Base-by-base conservation (phyloP, 257 asterid species). In the Anisodus acutangulus region DNA sequence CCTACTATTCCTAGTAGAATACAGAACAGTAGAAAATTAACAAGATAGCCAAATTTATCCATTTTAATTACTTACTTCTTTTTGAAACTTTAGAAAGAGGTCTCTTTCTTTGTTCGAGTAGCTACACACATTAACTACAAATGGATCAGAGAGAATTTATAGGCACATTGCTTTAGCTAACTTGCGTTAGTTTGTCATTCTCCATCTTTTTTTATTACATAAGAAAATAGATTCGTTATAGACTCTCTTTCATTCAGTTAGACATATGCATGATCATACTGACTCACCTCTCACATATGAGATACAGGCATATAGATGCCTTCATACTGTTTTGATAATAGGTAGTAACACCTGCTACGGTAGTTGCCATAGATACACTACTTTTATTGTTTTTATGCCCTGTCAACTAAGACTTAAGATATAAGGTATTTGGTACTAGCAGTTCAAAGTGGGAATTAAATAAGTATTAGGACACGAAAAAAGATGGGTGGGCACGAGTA, bases 1-100 rank as follows among this genome's bases (percentile, higher is more conserved):
- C 58, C 80, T 2, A 85, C 60, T 22, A 84, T 15, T 35, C 85
- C 90, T 9, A 87, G n/a, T 9, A 87, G 12, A 10, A 84, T 6
- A 53, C 26, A 67, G 47, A 88, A 43, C 8, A 83, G 22, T 54
- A 66, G 72, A 53, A 83, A 55, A 55, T 55, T 76, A 43, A 69
- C 22, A 43, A 51, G 37, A 37, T 22, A 80, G 41, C 85, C 82
- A 45, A 79, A 4, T 0, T 54, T 78, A 51, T 60, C 85, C 95
- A 91, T 92, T 31, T 67, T 57, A 58, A 47, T 11, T 51, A 51
- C 51, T 17, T 9, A 4, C 15, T 4, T 43, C 1, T 35, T 53
- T 68, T 58, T 19, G 47, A 15, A 49, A 15, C 59, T 35, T 47
- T n/a, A n/a, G 55, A 51, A 49, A 49, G 64, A 83, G 37, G 0